Conservation (phyloP, 352 stramenopile species). For the Globisporangium okanoganense region DNA sequence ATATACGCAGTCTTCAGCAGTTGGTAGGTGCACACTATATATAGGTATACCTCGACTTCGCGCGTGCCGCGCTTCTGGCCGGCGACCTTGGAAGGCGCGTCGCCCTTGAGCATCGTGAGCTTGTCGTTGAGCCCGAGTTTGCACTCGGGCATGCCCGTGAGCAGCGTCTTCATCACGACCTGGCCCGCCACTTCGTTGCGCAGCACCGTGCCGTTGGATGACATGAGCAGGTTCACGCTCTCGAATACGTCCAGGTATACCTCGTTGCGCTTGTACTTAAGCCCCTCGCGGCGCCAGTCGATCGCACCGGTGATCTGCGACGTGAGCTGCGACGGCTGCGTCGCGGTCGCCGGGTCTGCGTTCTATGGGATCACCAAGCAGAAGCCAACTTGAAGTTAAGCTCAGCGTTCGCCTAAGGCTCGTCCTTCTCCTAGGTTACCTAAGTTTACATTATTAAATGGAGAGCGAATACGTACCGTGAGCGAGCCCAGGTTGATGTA, state of each 20-base stretch:
- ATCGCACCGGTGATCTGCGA: conserved; percentile 88
- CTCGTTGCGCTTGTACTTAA: conserved; percentile 98
- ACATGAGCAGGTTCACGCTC: conserved; percentile 96
- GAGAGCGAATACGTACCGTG: conserved; percentile 29
- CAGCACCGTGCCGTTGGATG: conserved; percentile 90
- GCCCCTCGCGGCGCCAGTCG: conserved; percentile 92
- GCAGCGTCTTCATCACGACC: conserved; percentile 97
- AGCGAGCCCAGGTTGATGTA: conserved; percentile 97
- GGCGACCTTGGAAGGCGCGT: conserved; percentile 44
- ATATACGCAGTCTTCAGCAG: not conserved
- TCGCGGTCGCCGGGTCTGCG: conserved; percentile 89
- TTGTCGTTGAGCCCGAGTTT: conserved; percentile 99
- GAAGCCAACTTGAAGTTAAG: too few species aligned
- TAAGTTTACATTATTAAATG: too few species aligned
- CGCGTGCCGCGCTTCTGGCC: conserved; percentile 70
- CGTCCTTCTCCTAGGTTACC: too few species aligned
- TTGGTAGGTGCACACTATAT: not conserved
- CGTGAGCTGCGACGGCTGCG: conserved; percentile 83
- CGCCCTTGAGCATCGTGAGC: conserved; percentile 96
- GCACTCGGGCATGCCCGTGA: conserved; percentile 98
- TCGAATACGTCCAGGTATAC: conserved; percentile 98
- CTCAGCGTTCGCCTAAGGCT: too few species aligned
- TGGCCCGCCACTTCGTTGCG: conserved; percentile 95
- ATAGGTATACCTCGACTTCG: conserved; percentile 49
- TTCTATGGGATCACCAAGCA: too few species aligned